Evolutionary conservation across 1,284 basidiomycete genomes (phyloP).

Genomic region (Tausonia pullulans): DNA sequence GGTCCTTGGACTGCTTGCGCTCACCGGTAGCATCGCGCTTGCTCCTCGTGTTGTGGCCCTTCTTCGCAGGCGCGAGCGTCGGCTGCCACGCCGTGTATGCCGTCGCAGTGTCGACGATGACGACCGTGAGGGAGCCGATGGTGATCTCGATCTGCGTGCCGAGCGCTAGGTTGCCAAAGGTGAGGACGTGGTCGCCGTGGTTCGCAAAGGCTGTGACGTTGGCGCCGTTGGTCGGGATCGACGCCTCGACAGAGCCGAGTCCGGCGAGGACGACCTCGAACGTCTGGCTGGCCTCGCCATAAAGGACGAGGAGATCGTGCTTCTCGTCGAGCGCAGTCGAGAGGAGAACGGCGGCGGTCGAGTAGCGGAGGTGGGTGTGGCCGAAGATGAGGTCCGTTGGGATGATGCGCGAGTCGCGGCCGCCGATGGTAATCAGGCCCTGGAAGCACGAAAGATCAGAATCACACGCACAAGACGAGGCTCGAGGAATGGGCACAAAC

Average conservation of each 20-base stretch:
- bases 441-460: background rate
- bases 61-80: background rate
- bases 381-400: slow-evolving; percentile 1
- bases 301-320: slow-evolving; percentile 14
- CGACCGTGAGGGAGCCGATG: background rate
- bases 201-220: background rate
- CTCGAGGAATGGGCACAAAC: background rate
- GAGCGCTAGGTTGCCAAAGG: background rate
- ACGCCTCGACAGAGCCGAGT: background rate
- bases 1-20: background rate
- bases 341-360: slow-evolving; percentile 20
- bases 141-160: background rate
- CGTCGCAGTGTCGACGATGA: background rate
- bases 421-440: background rate
- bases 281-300: slow-evolving; percentile 2
- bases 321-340: slow-evolving; percentile 1
- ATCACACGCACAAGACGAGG: too few species aligned
- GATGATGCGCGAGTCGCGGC: slow-evolving; percentile 2
- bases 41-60: background rate
- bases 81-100: background rate
- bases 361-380: slow-evolving; percentile 16
- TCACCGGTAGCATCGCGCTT: background rate
- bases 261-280: slow-evolving; percentile 8
- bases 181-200: slow-evolving; percentile 1
- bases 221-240: background rate